Percentiles rank a stretch among this genome's conserved stretches.
Evolutionary conservation across 2,329 filamentous ascomycete genomes (phyloP).

Genomic region (Dothidotthia symphoricarpi): DNA sequence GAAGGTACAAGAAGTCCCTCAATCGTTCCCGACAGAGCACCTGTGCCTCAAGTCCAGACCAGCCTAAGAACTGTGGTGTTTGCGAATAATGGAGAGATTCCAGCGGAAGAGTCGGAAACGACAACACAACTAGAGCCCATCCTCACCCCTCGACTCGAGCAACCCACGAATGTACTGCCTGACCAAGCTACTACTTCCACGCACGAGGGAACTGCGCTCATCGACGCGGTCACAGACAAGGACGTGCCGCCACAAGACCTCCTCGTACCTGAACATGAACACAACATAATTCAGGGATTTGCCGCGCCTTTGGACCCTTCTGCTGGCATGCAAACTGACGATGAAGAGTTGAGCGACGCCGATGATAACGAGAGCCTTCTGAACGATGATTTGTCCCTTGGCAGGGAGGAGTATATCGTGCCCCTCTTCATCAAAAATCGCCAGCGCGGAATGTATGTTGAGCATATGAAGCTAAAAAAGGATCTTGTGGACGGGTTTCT

Average conservation of each 20-base stretch:
- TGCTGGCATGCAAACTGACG: conserved; percentile 6
- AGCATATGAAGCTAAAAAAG: conserved; percentile 17
- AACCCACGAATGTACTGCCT: background rate
- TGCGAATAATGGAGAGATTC: conserved; percentile 12
- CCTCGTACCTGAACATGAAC: too few relatives aligned
- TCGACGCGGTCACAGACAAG: background rate
- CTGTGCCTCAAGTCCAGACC: conserved; percentile 23
- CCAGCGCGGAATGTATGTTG: conserved; percentile 27
- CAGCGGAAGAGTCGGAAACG: conserved; percentile 2
- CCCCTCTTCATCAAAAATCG: conserved; percentile 34
- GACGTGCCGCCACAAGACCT: too few relatives aligned
- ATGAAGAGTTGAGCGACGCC: conserved; percentile 20
- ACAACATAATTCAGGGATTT: background rate
- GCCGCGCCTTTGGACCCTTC: background rate
- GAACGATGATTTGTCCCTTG: conserved; percentile 32
- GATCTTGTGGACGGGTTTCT: conserved; percentile 21
- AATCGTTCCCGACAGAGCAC: conserved; percentile 31
- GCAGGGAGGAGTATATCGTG: conserved; percentile 32
- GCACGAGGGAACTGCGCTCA: background rate
- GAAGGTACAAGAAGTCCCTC: conserved; percentile 38
- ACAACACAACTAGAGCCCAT: too few relatives aligned
- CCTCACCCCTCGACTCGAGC: background rate
- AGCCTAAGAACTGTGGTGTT: conserved; percentile 30
- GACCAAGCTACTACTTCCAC: background rate
- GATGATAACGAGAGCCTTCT: conserved; percentile 24